These are phyloP conservation scores for Scheffersomyces coipomensis DNA, from an alignment of 805 yeast species.

Conservation along the genomic window DNA sequence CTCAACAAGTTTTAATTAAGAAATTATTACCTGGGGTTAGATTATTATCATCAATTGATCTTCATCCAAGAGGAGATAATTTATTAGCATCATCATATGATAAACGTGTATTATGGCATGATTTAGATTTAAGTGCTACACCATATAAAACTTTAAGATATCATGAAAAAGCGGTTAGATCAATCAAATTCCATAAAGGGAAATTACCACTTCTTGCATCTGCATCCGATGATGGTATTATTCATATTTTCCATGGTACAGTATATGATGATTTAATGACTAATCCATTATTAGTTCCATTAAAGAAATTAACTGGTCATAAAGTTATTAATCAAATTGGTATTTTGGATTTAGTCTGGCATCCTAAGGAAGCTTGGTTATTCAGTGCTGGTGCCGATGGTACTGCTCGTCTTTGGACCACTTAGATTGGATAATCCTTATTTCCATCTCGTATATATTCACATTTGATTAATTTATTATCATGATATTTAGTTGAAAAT, in stretches of 20 bases:
- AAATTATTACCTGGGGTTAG: slow-evolving; percentile 93
- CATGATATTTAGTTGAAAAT: slow-evolving; percentile 24
- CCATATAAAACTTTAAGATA: slow-evolving; percentile 95
- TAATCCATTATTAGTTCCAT: slow-evolving; percentile 92
- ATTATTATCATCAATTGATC: slow-evolving; percentile 87
- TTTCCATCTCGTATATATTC: slow-evolving; percentile 10
- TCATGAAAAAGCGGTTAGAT: slow-evolving; percentile 92
- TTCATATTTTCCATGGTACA: slow-evolving; percentile 94
- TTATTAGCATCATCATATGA: slow-evolving; percentile 90
- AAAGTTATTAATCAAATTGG: slow-evolving; percentile 77
- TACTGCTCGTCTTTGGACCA: slow-evolving; percentile 94
- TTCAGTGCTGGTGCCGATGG: slow-evolving; percentile 97
- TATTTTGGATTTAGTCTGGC: slow-evolving; percentile 88
- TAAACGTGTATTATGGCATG: slow-evolving; percentile 96
- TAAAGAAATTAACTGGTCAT: slow-evolving; percentile 92
- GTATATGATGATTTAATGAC: slow-evolving; percentile 95
- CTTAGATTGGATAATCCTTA: slow-evolving; percentile 29
- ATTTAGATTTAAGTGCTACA: slow-evolving; percentile 79
- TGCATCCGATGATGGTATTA: slow-evolving; percentile 90
- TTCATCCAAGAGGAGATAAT: slow-evolving; percentile 96
- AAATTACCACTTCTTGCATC: slow-evolving; percentile 88
- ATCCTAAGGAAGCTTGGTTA: slow-evolving; percentile 97
- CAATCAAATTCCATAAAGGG: slow-evolving; percentile 81
- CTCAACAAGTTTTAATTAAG: slow-evolving; percentile 80
- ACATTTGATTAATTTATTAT: slow-evolving; percentile 11